Conservation (phyloP, 169 alveolate genomes). For the Plasmodium knowlesi region DNA sequence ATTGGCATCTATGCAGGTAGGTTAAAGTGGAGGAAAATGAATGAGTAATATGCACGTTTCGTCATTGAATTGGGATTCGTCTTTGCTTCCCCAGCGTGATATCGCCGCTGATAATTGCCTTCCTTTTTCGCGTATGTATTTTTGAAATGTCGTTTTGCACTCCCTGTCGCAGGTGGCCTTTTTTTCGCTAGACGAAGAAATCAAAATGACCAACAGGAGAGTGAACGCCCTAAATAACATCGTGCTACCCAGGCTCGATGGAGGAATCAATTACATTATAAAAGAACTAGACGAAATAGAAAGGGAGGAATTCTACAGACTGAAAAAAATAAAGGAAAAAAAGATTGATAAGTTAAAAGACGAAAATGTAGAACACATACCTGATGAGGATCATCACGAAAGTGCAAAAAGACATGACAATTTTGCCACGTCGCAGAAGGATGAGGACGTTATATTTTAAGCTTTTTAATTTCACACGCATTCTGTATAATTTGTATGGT, state of each 20-base stretch:
- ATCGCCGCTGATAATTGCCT: neutral
- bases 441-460: conserved; percentile 72
- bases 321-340: conserved; percentile 74
- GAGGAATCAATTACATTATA: conserved; percentile 91
- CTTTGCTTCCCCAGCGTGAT: neutral
- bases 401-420: conserved; percentile 15
- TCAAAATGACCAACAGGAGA: conserved; percentile 96
- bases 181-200: conserved; percentile 95
- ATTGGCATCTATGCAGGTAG: conserved; percentile 94
- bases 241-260: conserved; percentile 94
- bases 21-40: conserved; percentile 1
- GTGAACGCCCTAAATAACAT: conserved; percentile 97
- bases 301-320: conserved; percentile 94
- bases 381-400: conserved; percentile 32
- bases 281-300: conserved; percentile 96
- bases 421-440: conserved; percentile 32
- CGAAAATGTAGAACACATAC: conserved; percentile 5
- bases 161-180: conserved; percentile 86
- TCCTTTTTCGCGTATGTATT: neutral
- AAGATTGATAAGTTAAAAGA: conserved; percentile 53
- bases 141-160: neutral
- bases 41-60: neutral
- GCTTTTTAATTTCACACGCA: neutral
- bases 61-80: neutral
- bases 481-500: neutral